Conservation (phyloP, 1,284 basidiomycete genomes). For the Pascua guehoae region DNA sequence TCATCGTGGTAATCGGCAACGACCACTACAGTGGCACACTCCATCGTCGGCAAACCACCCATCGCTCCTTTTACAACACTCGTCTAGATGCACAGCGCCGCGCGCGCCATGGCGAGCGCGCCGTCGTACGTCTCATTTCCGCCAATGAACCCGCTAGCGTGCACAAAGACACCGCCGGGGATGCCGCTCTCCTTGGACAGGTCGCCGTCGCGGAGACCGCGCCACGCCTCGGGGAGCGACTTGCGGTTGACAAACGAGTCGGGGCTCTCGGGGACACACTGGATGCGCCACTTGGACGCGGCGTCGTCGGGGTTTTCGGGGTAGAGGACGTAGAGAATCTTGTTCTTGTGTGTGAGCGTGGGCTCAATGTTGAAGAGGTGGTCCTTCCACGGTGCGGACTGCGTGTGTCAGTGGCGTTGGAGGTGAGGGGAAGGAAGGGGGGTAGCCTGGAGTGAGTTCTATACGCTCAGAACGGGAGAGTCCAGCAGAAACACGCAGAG, state of each 20-base stretch:
- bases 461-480: too few relatives aligned
- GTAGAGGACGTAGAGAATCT: conserved; percentile 77
- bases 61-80: neutral
- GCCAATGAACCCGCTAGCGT: conserved; percentile 94
- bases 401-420: neutral
- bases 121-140: conserved; percentile 91
- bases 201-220: conserved; percentile 81
- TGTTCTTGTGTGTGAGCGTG: conserved; percentile 24
- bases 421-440: too few relatives aligned
- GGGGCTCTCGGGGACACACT: conserved; percentile 78
- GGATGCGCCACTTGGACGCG: conserved; percentile 80
- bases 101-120: conserved; percentile 70
- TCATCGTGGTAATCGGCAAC: too few relatives aligned
- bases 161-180: conserved; percentile 82
- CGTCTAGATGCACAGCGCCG: conserved; percentile 10
- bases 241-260: conserved; percentile 89
- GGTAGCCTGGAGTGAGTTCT: neutral
- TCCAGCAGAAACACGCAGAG: neutral
- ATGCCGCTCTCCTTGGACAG: conserved; percentile 73
- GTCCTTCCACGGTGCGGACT: conserved; percentile 60
- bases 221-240: conserved; percentile 87
- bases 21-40: too few relatives aligned
- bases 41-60: too few relatives aligned
- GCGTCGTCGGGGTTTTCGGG: conserved; percentile 64
- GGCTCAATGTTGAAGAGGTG: conserved; percentile 85